Conservation (phyloP, 208 protist genomes). For the Leishmania turanica region DNA sequence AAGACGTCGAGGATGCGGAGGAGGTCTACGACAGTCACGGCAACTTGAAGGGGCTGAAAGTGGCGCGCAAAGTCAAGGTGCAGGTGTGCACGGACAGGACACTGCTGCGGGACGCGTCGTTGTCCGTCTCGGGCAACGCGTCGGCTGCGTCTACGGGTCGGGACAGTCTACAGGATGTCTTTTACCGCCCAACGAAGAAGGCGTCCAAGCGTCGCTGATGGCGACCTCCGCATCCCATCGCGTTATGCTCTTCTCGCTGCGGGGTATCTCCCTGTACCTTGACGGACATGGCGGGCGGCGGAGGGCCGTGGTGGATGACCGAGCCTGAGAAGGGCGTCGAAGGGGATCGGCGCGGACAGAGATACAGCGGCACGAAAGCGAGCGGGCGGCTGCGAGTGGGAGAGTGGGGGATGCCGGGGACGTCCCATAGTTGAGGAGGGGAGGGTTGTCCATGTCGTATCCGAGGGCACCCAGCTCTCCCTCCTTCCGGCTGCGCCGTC, state of each 20-base stretch:
- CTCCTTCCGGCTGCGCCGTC: background rate
- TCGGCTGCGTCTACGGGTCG: conserved; percentile 10
- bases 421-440: background rate
- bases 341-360: background rate
- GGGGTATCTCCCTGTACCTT: background rate
- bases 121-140: conserved; percentile 44
- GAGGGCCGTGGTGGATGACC: background rate
- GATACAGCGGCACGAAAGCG: background rate
- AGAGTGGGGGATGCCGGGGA: background rate
- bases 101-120: conserved; percentile 69
- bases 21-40: conserved; percentile 73
- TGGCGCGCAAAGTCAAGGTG: conserved; percentile 53
- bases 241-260: background rate
- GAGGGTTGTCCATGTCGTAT: background rate
- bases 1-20: conserved; percentile 36
- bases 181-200: conserved; percentile 77
- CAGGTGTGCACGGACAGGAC: conserved; percentile 71
- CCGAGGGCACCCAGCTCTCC: background rate
- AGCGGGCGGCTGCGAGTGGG: background rate
- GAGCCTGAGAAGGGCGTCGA: background rate
- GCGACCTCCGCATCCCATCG: background rate
- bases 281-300: background rate
- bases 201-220: conserved; percentile 31
- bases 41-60: conserved; percentile 74
- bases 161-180: conserved; percentile 67